Evolutionary conservation across 140 eudicot species (phyloP), one percentile per base, ranked within the genome.

Genomic region (Senecio squalidus): DNA sequence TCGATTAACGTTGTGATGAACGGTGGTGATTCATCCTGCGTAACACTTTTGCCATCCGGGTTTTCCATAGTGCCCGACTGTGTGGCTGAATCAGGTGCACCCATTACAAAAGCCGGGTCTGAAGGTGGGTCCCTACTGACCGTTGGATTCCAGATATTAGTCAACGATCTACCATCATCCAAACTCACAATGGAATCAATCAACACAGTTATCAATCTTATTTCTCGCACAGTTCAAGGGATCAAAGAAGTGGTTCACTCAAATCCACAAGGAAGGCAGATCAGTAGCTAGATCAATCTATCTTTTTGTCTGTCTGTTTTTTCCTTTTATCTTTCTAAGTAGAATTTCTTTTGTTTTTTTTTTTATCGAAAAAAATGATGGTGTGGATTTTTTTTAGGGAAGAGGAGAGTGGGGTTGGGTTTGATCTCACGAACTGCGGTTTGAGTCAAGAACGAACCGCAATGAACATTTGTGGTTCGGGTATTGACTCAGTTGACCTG

Each of bases 391-490:
- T 63, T 13, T 72, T 71, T 66, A 24, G 51, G 64, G 67, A 50
- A 47, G 70, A 57, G 76, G 52, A 54, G 41, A 21, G 46, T 47
- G 26, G 66, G 61, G 44, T 59, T 55, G 61, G 28, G 58, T 60
- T 47, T 34, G 78, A 28, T 62, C 72, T 62, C 76, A 39, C 65
- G 26, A 64, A 45, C 27, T 50, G 33, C 36, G 76, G 61, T 50
- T 69, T 66, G 91, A 83, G 95, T 86, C 95, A 86, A 86, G 95
- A 83, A 74, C 88, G 93, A 77, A 86, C 95, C 92, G 73, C 69
- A 69, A 40, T 59, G 63, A 69, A 58, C 60, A 75, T 72, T 50
- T 68, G 78, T 79, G 91, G 95, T 86, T 86, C 93, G 95, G 93
- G 93, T 80, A 86, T 86, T 83, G 95, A 86, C 93, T 86, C 80